phyloP scores from a whole-genome alignment of 352 stramenopile species.

The Phytophthora palmivora region DNA sequence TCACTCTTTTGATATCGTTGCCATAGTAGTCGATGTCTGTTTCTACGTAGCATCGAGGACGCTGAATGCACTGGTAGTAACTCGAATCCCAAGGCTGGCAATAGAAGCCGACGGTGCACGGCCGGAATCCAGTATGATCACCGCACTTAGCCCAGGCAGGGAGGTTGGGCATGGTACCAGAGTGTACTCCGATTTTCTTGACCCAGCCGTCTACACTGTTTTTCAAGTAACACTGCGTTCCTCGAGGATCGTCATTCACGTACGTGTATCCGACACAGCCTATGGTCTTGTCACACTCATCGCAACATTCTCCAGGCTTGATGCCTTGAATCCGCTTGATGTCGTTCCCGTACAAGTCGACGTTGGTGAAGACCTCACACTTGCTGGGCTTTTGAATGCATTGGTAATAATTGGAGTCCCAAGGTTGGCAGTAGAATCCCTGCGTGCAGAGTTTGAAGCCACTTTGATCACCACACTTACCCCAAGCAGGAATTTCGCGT shows the following conservation, averaged over 20 bases:
- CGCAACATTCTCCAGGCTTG: constrained; percentile 24
- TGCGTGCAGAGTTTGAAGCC: constrained; percentile 37
- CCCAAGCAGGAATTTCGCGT: constrained; percentile 22
- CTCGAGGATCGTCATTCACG: constrained; percentile 50
- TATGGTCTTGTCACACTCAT: constrained; percentile 37
- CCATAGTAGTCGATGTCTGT: constrained; percentile 49
- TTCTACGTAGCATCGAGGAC: constrained; percentile 36
- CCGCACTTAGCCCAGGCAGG: constrained; percentile 26
- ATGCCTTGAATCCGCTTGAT: constrained; percentile 44
- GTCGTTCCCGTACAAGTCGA: constrained; percentile 52
- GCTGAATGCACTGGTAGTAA: constrained; percentile 42
- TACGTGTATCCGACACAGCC: constrained; percentile 59
- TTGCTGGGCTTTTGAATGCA: constrained; percentile 37
- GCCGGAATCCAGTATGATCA: constrained; percentile 17
- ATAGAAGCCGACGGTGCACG: constrained; percentile 26
- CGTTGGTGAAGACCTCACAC: constrained; percentile 39
- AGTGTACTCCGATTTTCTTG: constrained; percentile 30
- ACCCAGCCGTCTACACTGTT: constrained; percentile 29
- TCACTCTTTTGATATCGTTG: constrained; percentile 40
- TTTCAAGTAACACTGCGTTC: constrained; percentile 54
- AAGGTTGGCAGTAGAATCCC: constrained; percentile 50
- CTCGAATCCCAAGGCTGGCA: constrained; percentile 41
- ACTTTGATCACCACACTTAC: constrained; percentile 32
- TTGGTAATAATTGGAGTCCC: constrained; percentile 45
- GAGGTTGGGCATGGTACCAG: constrained; percentile 27